Evolutionary conservation across 345 rosid species (phyloP), one percentile per base, ranked within the genome.

Genomic region (Aquilaria sinensis): DNA sequence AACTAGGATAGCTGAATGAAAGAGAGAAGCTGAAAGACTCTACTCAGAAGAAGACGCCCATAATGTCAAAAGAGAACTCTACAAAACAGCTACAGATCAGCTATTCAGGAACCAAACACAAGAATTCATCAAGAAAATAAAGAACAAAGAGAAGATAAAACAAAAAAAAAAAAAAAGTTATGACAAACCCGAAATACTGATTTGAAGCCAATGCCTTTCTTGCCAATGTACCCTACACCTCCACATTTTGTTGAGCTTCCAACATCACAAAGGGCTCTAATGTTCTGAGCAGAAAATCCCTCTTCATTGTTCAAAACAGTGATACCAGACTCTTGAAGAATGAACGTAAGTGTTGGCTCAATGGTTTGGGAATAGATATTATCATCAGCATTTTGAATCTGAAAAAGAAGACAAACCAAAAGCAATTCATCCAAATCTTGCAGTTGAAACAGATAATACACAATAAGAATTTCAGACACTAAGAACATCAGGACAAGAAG

Each of bases 351-450:
- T 37, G 97, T 88, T 30, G 98, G 98, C 67, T 93, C 95, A 72
- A 75, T 83, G 37, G 69, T 71, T 71, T 73, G 78, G 48, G 87
- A 75, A 68, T 93, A 93, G 70, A 74, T 77, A 73, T 93, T 93
- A 74, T 93, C 98, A 77, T 93, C 98, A 51, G 98, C 97, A 81
- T 93, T 93, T 79, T 93, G 97, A 75, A 93, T 89, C 98, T 93
- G 91, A 78, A 76, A 64, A 37, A 37, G 43, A 37, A 37, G 43
- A 37, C 7, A 37, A 37, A 37, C 43, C 7, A 37, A 9, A 37
- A 37, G 3, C 8, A 37, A 37, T 37, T 4, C 8, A 37, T 37
- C 43, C 8, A 37, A 37, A 37, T 37, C 43, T 37, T 4, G 43
- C 43, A 37, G 7, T 37, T 37, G 8, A 37, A 37, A 37, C 43